These are phyloP conservation scores for Glycine soja DNA, from an alignment of 306 rosid species.

Conservation along the genomic window DNA sequence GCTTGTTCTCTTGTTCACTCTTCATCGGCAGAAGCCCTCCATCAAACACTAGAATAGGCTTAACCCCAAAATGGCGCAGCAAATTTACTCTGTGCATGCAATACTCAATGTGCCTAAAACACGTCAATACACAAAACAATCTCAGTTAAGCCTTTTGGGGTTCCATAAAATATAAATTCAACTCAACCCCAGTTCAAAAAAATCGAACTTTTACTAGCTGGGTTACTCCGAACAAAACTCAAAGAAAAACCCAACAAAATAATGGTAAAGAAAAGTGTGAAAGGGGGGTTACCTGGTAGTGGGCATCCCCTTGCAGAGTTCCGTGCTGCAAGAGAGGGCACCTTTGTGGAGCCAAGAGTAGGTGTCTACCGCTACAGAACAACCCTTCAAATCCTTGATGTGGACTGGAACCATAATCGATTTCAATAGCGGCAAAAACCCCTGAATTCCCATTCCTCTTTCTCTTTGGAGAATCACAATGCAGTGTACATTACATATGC, in stretches of 20 bases:
- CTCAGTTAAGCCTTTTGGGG: background rate
- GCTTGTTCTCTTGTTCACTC: constrained; percentile 90
- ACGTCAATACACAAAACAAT: background rate
- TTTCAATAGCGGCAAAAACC: constrained; percentile 83
- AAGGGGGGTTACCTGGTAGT: constrained; percentile 64
- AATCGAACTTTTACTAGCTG: background rate
- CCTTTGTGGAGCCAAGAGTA: constrained; percentile 99
- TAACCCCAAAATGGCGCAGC: constrained; percentile 75
- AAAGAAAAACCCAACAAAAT: background rate
- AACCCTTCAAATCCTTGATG: constrained; percentile 79
- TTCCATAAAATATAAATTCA: constrained; percentile 4
- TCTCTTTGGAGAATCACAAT: no score
- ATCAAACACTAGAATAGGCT: constrained; percentile 92
- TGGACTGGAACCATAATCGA: constrained; percentile 88
- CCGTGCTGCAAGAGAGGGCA: constrained; percentile 86
- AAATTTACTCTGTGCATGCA: constrained; percentile 93
- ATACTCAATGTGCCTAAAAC: constrained; percentile 87
- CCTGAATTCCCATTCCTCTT: constrained; percentile 80
- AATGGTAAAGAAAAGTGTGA: background rate
- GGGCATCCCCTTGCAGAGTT: constrained; percentile 83
- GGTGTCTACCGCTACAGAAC: constrained; percentile 76
- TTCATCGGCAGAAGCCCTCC: constrained; percentile 99
- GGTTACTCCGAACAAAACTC: background rate
- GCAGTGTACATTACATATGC: background rate
- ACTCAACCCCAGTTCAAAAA: background rate